These are phyloP conservation scores for Fusarium protoensiforme DNA, from an alignment of 2,329 filamentous ascomycete genomes.

Conservation along the genomic window DNA sequence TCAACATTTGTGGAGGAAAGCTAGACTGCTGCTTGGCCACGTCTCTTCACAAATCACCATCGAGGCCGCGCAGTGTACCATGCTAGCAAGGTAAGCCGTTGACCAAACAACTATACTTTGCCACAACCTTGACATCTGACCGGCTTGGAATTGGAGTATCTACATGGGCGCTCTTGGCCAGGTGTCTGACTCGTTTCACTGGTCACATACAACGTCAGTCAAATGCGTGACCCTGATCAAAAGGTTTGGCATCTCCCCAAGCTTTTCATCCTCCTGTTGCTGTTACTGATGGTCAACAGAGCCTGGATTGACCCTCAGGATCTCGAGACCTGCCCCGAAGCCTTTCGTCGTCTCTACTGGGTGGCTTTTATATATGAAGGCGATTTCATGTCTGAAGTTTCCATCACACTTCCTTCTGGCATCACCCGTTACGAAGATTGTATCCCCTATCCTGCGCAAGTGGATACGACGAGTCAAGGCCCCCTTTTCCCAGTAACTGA, in stretches of 20 bases:
- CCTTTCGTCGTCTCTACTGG: constrained; percentile 43
- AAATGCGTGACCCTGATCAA: constrained; percentile 41
- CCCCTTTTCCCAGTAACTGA: neutral
- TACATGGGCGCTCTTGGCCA: constrained; percentile 38
- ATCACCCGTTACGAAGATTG: constrained; percentile 44
- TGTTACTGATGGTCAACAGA: neutral
- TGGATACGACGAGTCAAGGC: neutral
- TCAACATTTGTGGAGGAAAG: constrained; percentile 36
- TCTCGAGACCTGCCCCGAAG: constrained; percentile 17
- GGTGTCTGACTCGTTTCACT: constrained; percentile 40
- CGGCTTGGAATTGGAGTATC: constrained; percentile 20
- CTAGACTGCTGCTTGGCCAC: constrained; percentile 34
- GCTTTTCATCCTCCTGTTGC: neutral
- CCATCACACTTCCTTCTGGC: constrained; percentile 41
- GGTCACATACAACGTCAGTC: constrained; percentile 40
- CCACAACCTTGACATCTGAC: neutral
- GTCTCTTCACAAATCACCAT: constrained; percentile 33
- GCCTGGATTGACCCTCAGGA: neutral
- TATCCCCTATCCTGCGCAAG: constrained; percentile 13
- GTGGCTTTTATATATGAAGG: constrained; percentile 45
- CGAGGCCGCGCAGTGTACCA: constrained; percentile 40
- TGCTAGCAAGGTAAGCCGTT: constrained; percentile 40
- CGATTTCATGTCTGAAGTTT: constrained; percentile 46
- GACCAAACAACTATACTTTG: no score
- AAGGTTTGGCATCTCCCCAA: neutral